Conservation (phyloP, 495 filamentous ascomycete genomes). For the Delitschia confertaspora region DNA sequence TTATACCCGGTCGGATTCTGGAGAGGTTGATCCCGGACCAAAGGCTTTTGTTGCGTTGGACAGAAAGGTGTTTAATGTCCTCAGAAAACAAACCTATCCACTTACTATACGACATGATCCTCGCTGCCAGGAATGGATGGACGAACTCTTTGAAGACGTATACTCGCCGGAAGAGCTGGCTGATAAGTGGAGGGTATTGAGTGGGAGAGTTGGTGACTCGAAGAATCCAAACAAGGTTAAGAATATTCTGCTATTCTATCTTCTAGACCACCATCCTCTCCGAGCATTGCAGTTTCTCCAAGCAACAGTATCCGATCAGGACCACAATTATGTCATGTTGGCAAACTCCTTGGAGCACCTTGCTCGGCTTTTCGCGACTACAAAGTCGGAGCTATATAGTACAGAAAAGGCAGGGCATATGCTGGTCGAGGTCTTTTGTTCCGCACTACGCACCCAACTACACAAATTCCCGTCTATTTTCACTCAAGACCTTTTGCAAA, state of each 20-base stretch:
- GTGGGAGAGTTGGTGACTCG: too few relatives aligned
- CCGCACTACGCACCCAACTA: slow-evolving; percentile 5
- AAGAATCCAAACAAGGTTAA: too few relatives aligned
- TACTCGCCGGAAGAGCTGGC: not conserved
- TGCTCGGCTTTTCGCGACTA: slow-evolving; percentile 27
- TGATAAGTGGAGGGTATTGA: slow-evolving; percentile 1
- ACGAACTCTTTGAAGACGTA: not conserved
- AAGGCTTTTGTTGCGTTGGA: slow-evolving; percentile 9
- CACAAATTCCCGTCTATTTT: slow-evolving; percentile 15
- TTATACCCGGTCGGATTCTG: too few relatives aligned
- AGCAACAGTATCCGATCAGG: slow-evolving; percentile 38
- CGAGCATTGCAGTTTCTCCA: slow-evolving; percentile 42
- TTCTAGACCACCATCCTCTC: slow-evolving; percentile 41
- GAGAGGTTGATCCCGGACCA: too few relatives aligned
- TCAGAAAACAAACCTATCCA: not conserved
- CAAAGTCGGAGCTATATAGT: slow-evolving; percentile 26
- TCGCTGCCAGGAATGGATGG: not conserved
- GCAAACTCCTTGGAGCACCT: slow-evolving; percentile 46
- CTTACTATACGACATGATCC: slow-evolving; percentile 7
- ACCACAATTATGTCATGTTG: slow-evolving; percentile 43
- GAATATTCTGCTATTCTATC: slow-evolving; percentile 36
- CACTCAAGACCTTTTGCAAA: slow-evolving; percentile 31
- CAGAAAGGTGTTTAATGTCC: not conserved
- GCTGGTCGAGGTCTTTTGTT: too few relatives aligned
- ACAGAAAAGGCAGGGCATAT: too few relatives aligned